These are phyloP conservation scores for Angophora floribunda DNA, from an alignment of 345 rosid species.

Conservation along the genomic window DNA sequence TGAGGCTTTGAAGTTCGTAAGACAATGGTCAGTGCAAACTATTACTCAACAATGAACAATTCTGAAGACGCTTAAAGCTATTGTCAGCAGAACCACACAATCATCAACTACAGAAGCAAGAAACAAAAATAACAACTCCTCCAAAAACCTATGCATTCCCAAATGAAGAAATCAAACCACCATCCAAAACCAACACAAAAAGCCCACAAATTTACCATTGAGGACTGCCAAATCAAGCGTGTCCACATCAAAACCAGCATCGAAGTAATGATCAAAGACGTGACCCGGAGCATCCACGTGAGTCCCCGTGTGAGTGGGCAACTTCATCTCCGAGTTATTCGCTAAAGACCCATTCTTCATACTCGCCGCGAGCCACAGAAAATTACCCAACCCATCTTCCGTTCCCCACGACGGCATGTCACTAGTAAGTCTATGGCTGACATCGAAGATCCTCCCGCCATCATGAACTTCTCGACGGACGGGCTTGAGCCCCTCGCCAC, in stretches of 20 bases:
- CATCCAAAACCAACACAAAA: neutral
- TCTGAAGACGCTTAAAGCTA: neutral
- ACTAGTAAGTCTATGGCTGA: slow-evolving; percentile 19
- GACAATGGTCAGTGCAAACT: neutral
- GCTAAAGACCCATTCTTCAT: slow-evolving; percentile 33
- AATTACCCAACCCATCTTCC: slow-evolving; percentile 25
- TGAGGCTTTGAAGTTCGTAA: neutral
- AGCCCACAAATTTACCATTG: neutral
- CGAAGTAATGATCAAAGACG: slow-evolving; percentile 26
- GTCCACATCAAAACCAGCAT: slow-evolving; percentile 36
- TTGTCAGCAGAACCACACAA: neutral
- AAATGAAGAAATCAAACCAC: neutral
- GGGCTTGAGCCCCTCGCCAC: neutral
- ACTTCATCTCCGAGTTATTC: slow-evolving; percentile 22
- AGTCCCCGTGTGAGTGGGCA: slow-evolving; percentile 38
- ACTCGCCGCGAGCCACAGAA: slow-evolving; percentile 19
- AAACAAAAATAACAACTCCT: neutral
- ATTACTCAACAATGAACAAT: neutral
- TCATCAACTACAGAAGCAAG: neutral
- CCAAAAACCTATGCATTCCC: neutral
- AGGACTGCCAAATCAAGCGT: slow-evolving; percentile 29
- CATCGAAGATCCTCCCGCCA: slow-evolving; percentile 29
- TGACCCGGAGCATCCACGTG: slow-evolving; percentile 53
- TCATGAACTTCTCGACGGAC: slow-evolving; percentile 18
- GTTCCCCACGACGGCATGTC: slow-evolving; percentile 24